phyloP scores from a whole-genome alignment of 2,329 filamentous ascomycete species.

The Chaetomiaceae sp. region DNA sequence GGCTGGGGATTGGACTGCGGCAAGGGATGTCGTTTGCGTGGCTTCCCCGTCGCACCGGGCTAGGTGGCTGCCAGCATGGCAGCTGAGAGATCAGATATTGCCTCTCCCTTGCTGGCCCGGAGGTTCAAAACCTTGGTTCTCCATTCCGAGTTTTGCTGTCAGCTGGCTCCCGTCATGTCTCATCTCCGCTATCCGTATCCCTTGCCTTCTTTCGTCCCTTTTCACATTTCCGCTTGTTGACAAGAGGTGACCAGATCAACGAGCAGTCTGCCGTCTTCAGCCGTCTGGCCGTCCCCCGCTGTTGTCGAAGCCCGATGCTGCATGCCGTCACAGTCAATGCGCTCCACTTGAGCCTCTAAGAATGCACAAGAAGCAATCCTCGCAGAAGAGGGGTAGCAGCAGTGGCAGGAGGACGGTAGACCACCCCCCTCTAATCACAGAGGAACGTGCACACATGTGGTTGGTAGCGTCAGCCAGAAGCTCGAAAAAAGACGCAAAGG shows the following conservation, averaged over 20 bases:
- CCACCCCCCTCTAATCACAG: neutral
- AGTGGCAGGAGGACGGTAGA: too few species aligned
- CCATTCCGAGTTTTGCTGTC: neutral
- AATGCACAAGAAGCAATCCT: neutral
- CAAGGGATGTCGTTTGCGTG: neutral
- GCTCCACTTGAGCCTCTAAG: neutral
- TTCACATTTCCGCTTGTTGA: too few species aligned
- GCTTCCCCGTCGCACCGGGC: neutral
- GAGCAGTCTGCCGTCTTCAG: neutral
- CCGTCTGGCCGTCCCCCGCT: neutral
- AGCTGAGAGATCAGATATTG: neutral
- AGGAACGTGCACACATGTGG: neutral
- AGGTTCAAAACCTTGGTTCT: neutral
- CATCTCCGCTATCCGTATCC: neutral
- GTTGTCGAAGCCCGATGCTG: neutral
- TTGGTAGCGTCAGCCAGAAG: neutral
- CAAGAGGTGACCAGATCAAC: too few species aligned
- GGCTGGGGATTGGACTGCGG: neutral
- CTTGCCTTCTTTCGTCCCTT: neutral
- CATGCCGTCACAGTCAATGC: neutral
- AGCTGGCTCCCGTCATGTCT: neutral
- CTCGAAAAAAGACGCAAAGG: neutral
- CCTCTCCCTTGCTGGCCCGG: neutral
- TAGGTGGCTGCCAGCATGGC: neutral
- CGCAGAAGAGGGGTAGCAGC: neutral